phyloP scores from a whole-genome alignment of 768 basidiomycete species.

The Dictyophora rubrovolvata region DNA sequence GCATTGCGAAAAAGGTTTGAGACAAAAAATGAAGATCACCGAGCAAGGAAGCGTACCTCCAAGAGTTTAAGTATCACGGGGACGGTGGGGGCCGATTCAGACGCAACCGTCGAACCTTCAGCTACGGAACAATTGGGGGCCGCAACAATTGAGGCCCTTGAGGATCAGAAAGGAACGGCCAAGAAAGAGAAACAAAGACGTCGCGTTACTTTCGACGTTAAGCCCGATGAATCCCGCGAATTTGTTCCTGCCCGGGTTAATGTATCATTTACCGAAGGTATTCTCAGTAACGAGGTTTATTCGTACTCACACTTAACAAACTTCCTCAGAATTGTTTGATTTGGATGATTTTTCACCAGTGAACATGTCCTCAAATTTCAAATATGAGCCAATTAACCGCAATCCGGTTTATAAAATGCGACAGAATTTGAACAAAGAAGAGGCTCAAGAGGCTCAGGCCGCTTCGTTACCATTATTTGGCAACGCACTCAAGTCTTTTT shows the following conservation, averaged over 20 bases:
- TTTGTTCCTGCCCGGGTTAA: slow-evolving; percentile 24
- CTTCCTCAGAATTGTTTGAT: slow-evolving; percentile 56
- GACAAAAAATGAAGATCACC: slow-evolving; percentile 6
- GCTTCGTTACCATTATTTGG: background rate
- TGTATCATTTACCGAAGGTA: slow-evolving; percentile 35
- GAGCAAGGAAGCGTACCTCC: slow-evolving; percentile 4
- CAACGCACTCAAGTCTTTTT: background rate
- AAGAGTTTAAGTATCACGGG: slow-evolving; percentile 6
- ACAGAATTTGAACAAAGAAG: background rate
- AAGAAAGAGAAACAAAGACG: slow-evolving; percentile 28
- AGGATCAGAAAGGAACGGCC: slow-evolving; percentile 11
- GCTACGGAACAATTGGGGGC: slow-evolving; percentile 30
- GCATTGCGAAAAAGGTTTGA: slow-evolving; percentile 15
- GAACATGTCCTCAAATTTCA: background rate
- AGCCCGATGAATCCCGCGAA: slow-evolving; percentile 43
- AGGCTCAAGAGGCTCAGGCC: background rate
- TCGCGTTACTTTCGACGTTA: slow-evolving; percentile 64
- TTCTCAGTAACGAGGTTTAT: slow-evolving; percentile 10
- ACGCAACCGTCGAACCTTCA: slow-evolving; percentile 3
- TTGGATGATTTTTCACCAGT: slow-evolving; percentile 37
- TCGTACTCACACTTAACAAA: slow-evolving; percentile 6
- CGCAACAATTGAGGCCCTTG: slow-evolving; percentile 14
- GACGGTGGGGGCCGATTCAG: background rate
- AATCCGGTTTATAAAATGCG: slow-evolving; percentile 6
- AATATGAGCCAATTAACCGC: background rate